Conservation (phyloP, 768 basidiomycete genomes). For the Panaeolus papilionaceus region DNA sequence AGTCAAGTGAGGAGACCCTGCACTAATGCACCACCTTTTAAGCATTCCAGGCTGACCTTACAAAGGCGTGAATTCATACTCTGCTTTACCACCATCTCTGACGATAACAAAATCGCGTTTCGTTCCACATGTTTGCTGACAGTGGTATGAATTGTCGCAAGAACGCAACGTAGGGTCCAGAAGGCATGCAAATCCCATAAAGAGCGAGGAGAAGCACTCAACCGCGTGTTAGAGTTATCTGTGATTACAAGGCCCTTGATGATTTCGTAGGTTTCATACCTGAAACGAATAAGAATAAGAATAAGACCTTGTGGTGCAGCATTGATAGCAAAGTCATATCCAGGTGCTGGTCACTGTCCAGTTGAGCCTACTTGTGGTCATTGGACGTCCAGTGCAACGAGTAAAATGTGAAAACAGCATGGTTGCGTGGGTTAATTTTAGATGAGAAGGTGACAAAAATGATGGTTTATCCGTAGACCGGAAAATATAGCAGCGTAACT, state of each 20-base stretch:
- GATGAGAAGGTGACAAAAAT: neutral
- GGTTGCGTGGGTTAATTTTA: slow-evolving; percentile 5
- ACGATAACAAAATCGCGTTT: slow-evolving; percentile 5
- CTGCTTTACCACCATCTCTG: neutral
- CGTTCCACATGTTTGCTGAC: neutral
- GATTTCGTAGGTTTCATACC: neutral
- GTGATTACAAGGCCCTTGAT: neutral
- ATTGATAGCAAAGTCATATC: neutral
- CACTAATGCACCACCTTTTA: slow-evolving; percentile 6
- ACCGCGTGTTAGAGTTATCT: slow-evolving; percentile 6
- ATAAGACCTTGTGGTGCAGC: slow-evolving; percentile 7
- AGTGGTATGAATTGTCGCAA: neutral
- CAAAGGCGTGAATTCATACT: neutral
- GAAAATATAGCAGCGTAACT: neutral
- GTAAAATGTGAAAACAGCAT: slow-evolving; percentile 4
- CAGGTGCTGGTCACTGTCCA: neutral
- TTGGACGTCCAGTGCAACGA: neutral
- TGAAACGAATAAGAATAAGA: neutral
- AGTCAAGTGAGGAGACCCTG: neutral
- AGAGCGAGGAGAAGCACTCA: slow-evolving; percentile 7
- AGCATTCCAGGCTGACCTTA: neutral
- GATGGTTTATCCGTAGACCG: slow-evolving; percentile 3
- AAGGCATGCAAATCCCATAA: neutral
- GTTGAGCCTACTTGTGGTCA: neutral
- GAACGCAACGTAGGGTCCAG: neutral